phyloP scores from a whole-genome alignment of 345 rosid species.

The Eucalyptus regnans region DNA sequence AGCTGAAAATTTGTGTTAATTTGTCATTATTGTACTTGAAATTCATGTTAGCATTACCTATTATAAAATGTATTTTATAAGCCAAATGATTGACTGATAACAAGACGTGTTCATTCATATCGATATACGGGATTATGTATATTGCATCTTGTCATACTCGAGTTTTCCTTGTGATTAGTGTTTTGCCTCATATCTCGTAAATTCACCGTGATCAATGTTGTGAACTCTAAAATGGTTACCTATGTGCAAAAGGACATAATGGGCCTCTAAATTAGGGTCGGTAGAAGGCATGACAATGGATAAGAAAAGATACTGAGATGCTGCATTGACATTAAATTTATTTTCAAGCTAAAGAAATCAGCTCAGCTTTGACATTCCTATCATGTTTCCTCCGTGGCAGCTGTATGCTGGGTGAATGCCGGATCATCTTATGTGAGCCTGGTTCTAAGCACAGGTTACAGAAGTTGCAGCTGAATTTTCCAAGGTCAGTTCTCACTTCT shows the following conservation, averaged over 20 bases:
- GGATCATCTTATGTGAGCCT: conserved; percentile 74
- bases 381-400: conserved; percentile 15
- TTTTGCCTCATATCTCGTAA: background rate
- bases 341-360: background rate
- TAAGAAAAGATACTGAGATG: background rate
- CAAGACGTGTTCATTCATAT: background rate
- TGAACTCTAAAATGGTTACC: background rate
- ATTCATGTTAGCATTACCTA: background rate
- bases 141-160: background rate
- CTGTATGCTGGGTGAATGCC: conserved; percentile 87
- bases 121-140: background rate
- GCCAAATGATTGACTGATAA: background rate
- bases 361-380: background rate
- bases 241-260: background rate
- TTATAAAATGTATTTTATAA: background rate
- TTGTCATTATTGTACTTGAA: background rate
- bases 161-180: background rate
- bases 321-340: background rate
- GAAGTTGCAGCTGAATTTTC: conserved; percentile 91
- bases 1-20: background rate
- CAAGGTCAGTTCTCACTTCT: conserved; percentile 38
- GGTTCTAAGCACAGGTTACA: conserved; percentile 78
- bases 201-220: background rate
- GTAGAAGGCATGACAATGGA: background rate
- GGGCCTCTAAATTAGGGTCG: background rate